Conservation (phyloP, 2,329 filamentous ascomycete genomes). For the Penicillium sp. region DNA sequence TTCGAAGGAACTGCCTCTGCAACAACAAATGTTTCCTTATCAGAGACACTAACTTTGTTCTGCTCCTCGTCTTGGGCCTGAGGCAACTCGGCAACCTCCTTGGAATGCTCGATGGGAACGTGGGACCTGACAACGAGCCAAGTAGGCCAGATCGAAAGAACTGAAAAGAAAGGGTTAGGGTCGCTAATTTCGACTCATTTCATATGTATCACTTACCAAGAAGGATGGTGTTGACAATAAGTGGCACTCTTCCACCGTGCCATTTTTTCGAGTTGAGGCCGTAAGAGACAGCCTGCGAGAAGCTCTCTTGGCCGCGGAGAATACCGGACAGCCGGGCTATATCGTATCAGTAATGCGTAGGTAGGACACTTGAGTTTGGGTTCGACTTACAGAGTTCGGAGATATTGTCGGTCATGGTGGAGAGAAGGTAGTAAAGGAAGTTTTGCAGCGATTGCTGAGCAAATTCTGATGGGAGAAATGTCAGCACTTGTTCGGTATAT, state of each 20-base stretch:
- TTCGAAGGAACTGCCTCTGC: background rate
- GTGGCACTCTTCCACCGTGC: slow-evolving; percentile 44
- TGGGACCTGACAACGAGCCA: slow-evolving; percentile 28
- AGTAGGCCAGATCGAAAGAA: slow-evolving; percentile 28
- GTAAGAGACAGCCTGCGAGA: slow-evolving; percentile 46
- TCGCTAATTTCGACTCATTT: background rate
- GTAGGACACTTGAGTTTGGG: accelerated
- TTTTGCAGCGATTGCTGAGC: slow-evolving; percentile 55
- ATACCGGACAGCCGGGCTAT: slow-evolving; percentile 44
- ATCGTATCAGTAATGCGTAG: slow-evolving; percentile 6
- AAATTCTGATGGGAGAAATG: slow-evolving; percentile 33
- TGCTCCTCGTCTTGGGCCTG: slow-evolving; percentile 18
- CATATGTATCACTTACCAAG: slow-evolving; percentile 23
- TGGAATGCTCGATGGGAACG: slow-evolving; percentile 22
- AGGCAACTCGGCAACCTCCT: background rate
- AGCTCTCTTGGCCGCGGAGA: slow-evolving; percentile 48
- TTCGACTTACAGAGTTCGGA: slow-evolving; percentile 43
- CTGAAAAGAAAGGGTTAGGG: slow-evolving; percentile 9
- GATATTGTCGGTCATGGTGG: slow-evolving; percentile 57
- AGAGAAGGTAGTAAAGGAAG: slow-evolving; percentile 58
- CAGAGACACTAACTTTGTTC: background rate
- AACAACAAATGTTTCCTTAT: slow-evolving; percentile 2
- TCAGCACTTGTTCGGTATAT: background rate
- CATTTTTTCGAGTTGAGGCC: slow-evolving; percentile 47
- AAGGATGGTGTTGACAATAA: slow-evolving; percentile 43